Conservation (phyloP, 1,284 basidiomycete genomes). For the Rhizopogon hawkerae region DNA sequence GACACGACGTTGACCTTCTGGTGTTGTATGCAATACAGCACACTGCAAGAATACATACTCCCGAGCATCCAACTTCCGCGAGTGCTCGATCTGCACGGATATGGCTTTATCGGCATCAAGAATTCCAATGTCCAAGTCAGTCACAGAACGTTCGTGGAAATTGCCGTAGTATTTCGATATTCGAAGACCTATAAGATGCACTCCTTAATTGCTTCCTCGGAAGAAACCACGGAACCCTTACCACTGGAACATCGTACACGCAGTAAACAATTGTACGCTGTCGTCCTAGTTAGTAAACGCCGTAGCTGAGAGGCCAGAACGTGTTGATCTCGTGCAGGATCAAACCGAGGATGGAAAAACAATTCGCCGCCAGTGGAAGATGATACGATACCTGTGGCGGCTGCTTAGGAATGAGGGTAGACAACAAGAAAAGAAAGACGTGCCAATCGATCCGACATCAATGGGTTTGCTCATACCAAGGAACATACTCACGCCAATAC, state of each 20-base stretch:
- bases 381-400: conserved; percentile 48
- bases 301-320: conserved; percentile 69
- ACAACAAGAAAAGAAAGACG: conserved; percentile 6
- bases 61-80: conserved; percentile 66
- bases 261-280: conserved; percentile 77
- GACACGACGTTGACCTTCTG: conserved; percentile 76
- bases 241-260: conserved; percentile 84
- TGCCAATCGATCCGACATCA: conserved; percentile 85
- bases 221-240: conserved; percentile 23
- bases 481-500: conserved; percentile 88
- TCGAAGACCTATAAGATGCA: conserved; percentile 50
- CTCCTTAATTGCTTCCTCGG: conserved; percentile 6
- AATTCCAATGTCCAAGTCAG: conserved; percentile 75
- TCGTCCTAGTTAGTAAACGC: conserved; percentile 63
- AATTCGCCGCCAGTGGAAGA: conserved; percentile 87
- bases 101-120: conserved; percentile 81
- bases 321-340: conserved; percentile 59
- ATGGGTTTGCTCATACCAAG: conserved; percentile 78
- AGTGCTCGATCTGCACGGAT: conserved; percentile 56
- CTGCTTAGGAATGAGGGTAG: conserved; percentile 12
- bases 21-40: conserved; percentile 85
- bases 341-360: conserved; percentile 89
- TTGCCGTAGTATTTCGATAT: conserved; percentile 72
- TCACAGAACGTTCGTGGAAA: conserved; percentile 69
- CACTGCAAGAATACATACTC: conserved; percentile 81